Base-by-base conservation (phyloP, 2,329 filamentous ascomycete species). In the Graphilbum sp. region DNA sequence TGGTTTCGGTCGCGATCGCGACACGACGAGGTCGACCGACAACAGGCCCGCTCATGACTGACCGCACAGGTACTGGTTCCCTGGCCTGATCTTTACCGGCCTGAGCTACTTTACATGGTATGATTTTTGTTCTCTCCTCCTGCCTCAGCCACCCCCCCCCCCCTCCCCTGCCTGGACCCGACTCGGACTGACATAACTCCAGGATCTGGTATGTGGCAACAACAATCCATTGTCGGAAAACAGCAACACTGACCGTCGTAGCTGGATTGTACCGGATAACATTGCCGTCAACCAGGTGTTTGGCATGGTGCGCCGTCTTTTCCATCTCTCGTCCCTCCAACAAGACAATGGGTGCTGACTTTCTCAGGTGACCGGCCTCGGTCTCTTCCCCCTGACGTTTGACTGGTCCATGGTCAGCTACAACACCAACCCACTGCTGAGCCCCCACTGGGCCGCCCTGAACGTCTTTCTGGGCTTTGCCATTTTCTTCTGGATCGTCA, bases 231-330 rank as follows among this genome's bases (percentile, higher is more conserved):
- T n/a, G n/a, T n/a, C n/a, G n/a, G 23, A 25, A 25, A 25, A 25
- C 23, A 25, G 2, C 17, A 15, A 5, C 4, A 10, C 32, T 35
- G 16, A 39, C 25, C n/a, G 2, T n/a, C 3, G n/a, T 33, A 38
- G 41, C 41, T 78, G 75, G 72, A 71, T 75, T 44, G 66, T 64
- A 10, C 75, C 76, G 2, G 61, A 74, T 25, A 76, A 69, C 43
- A 57, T 71, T 3, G 53, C 72, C 13, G 56, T 79, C 41, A 80
- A 80, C 50, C 74, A 79, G 49, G 49, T 80, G 7, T 79, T 79
- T 41, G 75, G 75, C 4, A 72, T 71, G 6, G 62, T 58, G 62
- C 2, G 39, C 23, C 2, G 7, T 9, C 18, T 8, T 29, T 6
- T 6, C 8, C 6, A 4, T 35, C 21, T 6, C 23, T 27, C 2